A percentile compares a stretch with the other conserved stretches of the same genome.
These are phyloP conservation scores for Setaria italica DNA, from an alignment of 202 grass and related monocot genomes.

Conservation along the genomic window DNA sequence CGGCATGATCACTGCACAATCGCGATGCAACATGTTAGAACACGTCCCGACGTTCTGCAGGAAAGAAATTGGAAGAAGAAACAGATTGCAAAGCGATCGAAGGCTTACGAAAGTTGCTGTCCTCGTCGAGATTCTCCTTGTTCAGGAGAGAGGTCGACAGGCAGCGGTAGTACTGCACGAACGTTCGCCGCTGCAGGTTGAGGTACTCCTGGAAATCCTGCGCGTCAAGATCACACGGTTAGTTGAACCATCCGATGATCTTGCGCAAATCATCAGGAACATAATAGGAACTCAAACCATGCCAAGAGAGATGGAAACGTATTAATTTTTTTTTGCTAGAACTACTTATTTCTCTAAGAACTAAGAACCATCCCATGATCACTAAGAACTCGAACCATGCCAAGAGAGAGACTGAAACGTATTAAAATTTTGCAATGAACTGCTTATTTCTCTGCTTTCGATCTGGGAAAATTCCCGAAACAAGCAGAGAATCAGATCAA, in stretches of 20 bases:
- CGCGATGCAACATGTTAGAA: neutral
- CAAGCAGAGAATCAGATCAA: neutral
- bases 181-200: neutral
- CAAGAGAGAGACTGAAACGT: neutral
- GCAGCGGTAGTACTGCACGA: slow-evolving; percentile 43
- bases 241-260: neutral
- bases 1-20: slow-evolving; percentile 58
- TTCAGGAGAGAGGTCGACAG: neutral
- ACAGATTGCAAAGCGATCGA: neutral
- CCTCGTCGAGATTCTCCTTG: neutral
- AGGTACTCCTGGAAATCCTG: slow-evolving; percentile 49
- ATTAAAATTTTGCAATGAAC: neutral
- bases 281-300: too few species aligned
- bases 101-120: slow-evolving; percentile 26
- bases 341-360: neutral
- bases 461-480: neutral
- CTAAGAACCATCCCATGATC: neutral
- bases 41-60: neutral
- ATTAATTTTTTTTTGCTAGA: neutral
- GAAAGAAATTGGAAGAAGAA: neutral
- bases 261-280: too few species aligned
- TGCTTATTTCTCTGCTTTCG: neutral
- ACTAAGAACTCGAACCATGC: too few species aligned
- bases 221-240: neutral
- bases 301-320: neutral